These are phyloP conservation scores for Rhodotorula toruloides DNA, from an alignment of 768 basidiomycete species.

Conservation along the genomic window DNA sequence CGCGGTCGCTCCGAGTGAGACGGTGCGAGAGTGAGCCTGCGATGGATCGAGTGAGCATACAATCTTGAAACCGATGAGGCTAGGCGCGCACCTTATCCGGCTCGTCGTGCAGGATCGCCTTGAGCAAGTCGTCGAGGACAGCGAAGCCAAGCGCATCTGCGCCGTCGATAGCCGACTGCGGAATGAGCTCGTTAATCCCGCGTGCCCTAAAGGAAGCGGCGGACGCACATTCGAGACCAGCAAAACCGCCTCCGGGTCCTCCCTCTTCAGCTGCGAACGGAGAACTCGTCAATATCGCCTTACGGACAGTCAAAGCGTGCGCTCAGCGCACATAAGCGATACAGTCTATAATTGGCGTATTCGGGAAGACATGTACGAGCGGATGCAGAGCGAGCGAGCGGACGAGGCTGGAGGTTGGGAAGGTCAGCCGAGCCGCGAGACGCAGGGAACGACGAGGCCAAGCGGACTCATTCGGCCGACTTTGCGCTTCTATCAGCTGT, in stretches of 20 bases:
- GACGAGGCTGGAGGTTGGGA: not conserved
- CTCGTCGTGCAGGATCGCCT: not conserved
- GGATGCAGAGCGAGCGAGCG: slow-evolving; percentile 3
- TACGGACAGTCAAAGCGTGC: not conserved
- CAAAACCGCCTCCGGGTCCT: not conserved
- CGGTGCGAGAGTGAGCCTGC: no score
- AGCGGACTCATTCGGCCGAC: not conserved
- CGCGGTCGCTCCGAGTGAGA: not conserved
- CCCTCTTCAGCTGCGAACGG: slow-evolving; percentile 5
- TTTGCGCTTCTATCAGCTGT: no score
- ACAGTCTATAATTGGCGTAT: not conserved
- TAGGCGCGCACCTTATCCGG: no score
- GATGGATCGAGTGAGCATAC: not conserved
- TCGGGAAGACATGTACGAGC: not conserved
- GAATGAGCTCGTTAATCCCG: not conserved
- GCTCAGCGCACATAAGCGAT: slow-evolving; percentile 2
- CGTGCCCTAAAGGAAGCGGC: not conserved
- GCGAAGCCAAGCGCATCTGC: not conserved
- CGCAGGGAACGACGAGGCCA: not conserved
- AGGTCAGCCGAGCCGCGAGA: no score
- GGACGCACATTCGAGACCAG: not conserved
- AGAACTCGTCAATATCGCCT: not conserved
- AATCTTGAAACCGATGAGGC: not conserved
- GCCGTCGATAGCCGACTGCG: not conserved
- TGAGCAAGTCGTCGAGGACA: not conserved